Evolutionary conservation across 2,329 filamentous ascomycete species (phyloP).

Genomic region (Epichloe aotearoae): DNA sequence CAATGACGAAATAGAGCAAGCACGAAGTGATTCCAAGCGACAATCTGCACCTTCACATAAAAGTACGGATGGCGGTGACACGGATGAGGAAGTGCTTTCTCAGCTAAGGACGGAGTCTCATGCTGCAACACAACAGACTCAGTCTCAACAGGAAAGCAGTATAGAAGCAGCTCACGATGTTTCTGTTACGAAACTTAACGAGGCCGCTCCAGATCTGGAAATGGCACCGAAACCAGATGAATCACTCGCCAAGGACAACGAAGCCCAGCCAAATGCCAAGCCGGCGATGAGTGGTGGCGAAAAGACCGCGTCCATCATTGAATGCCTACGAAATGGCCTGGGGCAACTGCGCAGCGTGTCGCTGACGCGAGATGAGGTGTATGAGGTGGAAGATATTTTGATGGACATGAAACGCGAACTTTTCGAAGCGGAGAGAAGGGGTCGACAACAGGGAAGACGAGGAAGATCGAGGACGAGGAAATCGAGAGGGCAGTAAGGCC

Average conservation of each 20-base stretch:
- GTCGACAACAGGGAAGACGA: constrained; percentile 13
- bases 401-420: constrained; percentile 67
- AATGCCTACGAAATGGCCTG: constrained; percentile 28
- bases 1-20: not conserved
- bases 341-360: constrained; percentile 43
- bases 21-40: constrained; percentile 1
- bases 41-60: constrained; percentile 3
- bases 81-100: constrained; percentile 28
- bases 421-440: constrained; percentile 54
- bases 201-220: not conserved
- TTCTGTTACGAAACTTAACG: not conserved
- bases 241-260: constrained; percentile 1
- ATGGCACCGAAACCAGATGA: not conserved
- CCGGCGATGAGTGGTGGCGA: constrained; percentile 3
- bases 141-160: constrained; percentile 10
- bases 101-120: constrained; percentile 28
- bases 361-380: constrained; percentile 51
- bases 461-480: constrained; percentile 12
- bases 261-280: constrained; percentile 3
- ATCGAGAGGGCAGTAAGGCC: constrained; percentile 3
- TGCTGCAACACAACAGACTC: constrained; percentile 23
- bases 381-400: constrained; percentile 62
- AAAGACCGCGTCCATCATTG: constrained; percentile 16
- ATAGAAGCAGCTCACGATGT: not conserved
- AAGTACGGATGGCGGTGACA: constrained; percentile 18